These are phyloP conservation scores for Choiromyces venosus DNA, from an alignment of 495 filamentous ascomycete species.

Conservation along the genomic window DNA sequence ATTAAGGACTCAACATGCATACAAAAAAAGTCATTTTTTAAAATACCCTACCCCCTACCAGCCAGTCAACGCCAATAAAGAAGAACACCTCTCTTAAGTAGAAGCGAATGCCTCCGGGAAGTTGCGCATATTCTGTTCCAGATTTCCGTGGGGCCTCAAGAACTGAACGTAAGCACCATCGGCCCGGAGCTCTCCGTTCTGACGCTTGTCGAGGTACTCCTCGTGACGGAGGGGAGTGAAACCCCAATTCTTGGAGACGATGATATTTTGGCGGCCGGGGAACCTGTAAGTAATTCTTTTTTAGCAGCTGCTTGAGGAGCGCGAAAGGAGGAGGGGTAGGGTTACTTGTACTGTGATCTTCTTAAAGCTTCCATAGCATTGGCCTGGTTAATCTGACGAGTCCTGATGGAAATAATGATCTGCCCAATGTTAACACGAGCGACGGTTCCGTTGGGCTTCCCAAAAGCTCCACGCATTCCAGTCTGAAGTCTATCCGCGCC, in stretches of 20 bases:
- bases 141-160: conserved; percentile 76
- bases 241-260: conserved; percentile 98
- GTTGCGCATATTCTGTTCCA: conserved; percentile 76
- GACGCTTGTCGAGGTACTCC: conserved; percentile 86
- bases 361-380: conserved; percentile 94
- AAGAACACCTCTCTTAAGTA: background rate
- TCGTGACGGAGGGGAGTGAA: conserved; percentile 95
- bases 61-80: background rate
- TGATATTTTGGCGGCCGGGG: conserved; percentile 99
- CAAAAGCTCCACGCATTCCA: conserved; percentile 98
- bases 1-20: background rate
- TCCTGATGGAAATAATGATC: conserved; percentile 89
- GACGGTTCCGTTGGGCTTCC: conserved; percentile 94
- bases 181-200: conserved; percentile 76
- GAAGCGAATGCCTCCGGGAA: conserved; percentile 82
- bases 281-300: conserved; percentile 49
- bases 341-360: conserved; percentile 88
- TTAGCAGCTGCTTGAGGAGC: background rate
- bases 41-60: background rate
- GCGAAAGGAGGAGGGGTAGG: background rate
- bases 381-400: conserved; percentile 79
- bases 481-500: conserved; percentile 99
- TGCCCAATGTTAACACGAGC: conserved; percentile 99
- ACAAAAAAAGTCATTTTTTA: background rate
- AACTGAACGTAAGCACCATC: conserved; percentile 99